Percentiles rank a stretch among this genome's conserved stretches.
These are phyloP conservation scores for Pecoramyces ruminantium DNA, from an alignment of 192 early-diverging fungal genomes.

Conservation along the genomic window DNA sequence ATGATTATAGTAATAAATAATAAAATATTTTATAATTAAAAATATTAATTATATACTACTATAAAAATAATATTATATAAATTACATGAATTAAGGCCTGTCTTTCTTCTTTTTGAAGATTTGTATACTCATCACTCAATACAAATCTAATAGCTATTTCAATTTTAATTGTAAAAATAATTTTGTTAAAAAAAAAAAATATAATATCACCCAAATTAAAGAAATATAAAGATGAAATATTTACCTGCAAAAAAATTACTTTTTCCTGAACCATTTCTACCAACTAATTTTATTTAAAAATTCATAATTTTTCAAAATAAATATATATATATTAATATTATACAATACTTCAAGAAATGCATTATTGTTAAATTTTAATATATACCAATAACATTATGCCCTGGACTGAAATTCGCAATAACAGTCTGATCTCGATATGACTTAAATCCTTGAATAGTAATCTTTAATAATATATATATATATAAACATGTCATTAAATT, in stretches of 20 bases:
- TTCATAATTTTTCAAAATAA: too few relatives aligned
- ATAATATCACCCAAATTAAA: too few relatives aligned
- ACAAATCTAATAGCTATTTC: conserved; percentile 86
- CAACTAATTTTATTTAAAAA: conserved; percentile 52
- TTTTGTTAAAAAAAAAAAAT: too few relatives aligned
- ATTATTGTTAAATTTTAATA: too few relatives aligned
- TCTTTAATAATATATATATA: too few relatives aligned
- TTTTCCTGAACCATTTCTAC: conserved; percentile 94
- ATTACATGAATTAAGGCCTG: conserved; percentile 81
- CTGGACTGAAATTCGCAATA: conserved; percentile 77
- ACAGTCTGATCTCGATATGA: conserved; percentile 90
- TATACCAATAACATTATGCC: conserved; percentile 88
- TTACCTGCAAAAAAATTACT: conserved; percentile 92
- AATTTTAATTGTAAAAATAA: too few relatives aligned
- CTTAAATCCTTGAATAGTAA: conserved; percentile 97
- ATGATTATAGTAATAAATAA: too few relatives aligned
- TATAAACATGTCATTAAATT: too few relatives aligned
- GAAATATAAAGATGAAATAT: background rate
- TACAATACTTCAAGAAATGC: too few relatives aligned
- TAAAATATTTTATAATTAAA: background rate
- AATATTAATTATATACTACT: background rate
- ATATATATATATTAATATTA: too few relatives aligned
- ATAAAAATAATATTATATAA: too few relatives aligned
- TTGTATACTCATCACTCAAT: conserved; percentile 86
- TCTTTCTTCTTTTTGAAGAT: conserved; percentile 80